Base-by-base conservation (phyloP, 306 rosid species). In the Sphenostylis stenocarpa region DNA sequence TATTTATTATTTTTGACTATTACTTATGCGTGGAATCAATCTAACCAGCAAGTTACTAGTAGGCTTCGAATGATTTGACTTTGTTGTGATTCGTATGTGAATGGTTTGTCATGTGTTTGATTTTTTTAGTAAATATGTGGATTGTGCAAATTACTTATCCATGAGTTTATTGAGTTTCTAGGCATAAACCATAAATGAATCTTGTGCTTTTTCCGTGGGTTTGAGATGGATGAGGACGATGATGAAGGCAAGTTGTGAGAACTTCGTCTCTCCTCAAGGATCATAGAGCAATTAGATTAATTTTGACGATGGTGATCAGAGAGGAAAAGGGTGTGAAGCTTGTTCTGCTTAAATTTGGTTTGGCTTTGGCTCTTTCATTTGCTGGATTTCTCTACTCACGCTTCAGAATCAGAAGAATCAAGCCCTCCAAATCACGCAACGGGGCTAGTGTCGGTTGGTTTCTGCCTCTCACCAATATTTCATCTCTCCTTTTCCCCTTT, bases 311-410 rank as follows among this genome's bases (percentile, higher is more conserved):
- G 80, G 70, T 53, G 77, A 72, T 72, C 24, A 38, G 61, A 81
- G 86, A 85, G 72, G 85, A 77, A 69, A 71, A 55, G 65, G 86
- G 89, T 43, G 73, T 86, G 57, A 90, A 87, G 83, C 96, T 90
- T 65, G 11, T 81, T 58, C 41, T 95, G 33, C 19, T 92, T 57
- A 90, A 90, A 67, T 47, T 90, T 80, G 97, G 96, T 58, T 67
- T 92, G 80, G 95, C 89, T 75, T 77, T 95, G 49, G 93, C 88
- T 62, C 52, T 94, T 73, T 89, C 96, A 16, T 85, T 94, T 73
- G 98, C 96, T 72, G 91, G 97, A 38, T 86, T 86, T 70, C 33
- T 90, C 61, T 86, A 23, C 44, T 84, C 93, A 75, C 91, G 88
- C 75, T 19, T 82, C 73, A 83, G 80, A 90, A 68, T 24, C 49